Evolutionary conservation across 352 stramenopile genomes (phyloP), one percentile per base, ranked within the genome.

Genomic region (Globisporangium acanthophoron): DNA sequence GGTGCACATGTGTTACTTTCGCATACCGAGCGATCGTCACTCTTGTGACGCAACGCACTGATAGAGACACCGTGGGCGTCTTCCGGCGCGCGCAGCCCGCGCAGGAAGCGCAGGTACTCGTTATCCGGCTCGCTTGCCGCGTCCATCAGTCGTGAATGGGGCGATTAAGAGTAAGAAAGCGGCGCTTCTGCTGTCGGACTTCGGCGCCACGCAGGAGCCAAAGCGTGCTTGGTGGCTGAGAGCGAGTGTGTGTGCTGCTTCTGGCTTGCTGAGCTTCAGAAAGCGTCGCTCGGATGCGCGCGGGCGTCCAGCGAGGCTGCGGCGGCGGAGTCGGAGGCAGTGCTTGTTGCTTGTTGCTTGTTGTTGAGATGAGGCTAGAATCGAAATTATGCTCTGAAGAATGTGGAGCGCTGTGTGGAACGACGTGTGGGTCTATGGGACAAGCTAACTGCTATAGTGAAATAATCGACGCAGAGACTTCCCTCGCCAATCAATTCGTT

Each of bases 31-130:
- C 37, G 37, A 15, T 3, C 12, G 35, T 15, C 35, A 15, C 35
- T 41, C 35, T 41, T 9, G 3, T 9, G 12, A 41, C 52, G 52
- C 12, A 56, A 74, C 72, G 49, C 50, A 81, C 74, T 65, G 59
- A 80, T 80, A 1, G 71, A 56, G 20, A 47, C 58, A 46, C 70
- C 54, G 51, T 73, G 72, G 16, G 73, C 57, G 53, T 92, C 81
- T 48, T 92, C 80, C 27, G 65, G 52, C 33, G 70, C 59, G 13
- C 82, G 78, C 57, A 92, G 71, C 12, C 78, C 78, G 51, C 79
- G 79, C 62, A 90, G 57, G 58, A 90, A 92, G 67, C 82, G 76
- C 64, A 92, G 60, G 67, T 92, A 90, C 67, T 90, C 80, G 66
- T 85, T 85, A 48, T 89, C 81, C 7, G 45, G 52, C 56, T 46